These are phyloP conservation scores for Alternaria angustiovoidea DNA, from an alignment of 2,329 filamentous ascomycete species.

Conservation along the genomic window DNA sequence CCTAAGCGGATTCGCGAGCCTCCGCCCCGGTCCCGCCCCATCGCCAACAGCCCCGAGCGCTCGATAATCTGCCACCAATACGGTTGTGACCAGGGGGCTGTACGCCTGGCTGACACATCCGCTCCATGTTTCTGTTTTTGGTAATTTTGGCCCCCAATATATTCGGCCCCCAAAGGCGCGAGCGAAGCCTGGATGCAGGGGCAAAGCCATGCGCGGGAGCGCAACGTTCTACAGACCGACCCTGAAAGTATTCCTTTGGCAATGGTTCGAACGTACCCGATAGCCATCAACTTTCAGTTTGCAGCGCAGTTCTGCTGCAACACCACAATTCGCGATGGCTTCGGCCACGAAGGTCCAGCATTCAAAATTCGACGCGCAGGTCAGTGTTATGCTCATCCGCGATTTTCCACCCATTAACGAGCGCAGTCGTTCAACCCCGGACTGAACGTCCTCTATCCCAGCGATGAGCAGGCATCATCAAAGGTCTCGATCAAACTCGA, in stretches of 20 bases:
- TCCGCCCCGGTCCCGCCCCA: background rate
- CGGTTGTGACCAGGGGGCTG: background rate
- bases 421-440: conserved; percentile 23
- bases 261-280: background rate
- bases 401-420: background rate
- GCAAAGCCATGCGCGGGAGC: background rate
- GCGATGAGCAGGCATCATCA: conserved; percentile 19
- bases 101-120: conserved; percentile 3
- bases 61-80: background rate
- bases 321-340: conserved; percentile 18
- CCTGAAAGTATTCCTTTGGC: background rate
- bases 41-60: background rate
- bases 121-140: conserved; percentile 2
- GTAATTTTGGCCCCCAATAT: conserved; percentile 16
- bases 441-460: conserved; percentile 25
- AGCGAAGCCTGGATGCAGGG: conserved; percentile 4
- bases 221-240: background rate
- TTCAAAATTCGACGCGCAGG: conserved; percentile 29
- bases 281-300: background rate
- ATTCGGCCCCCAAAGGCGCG: conserved; percentile 6
- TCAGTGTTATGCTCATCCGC: conserved; percentile 2
- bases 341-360: conserved; percentile 20
- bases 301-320: background rate
- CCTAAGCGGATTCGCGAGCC: background rate
- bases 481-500: conserved; percentile 24